Evolutionary conservation across 2,329 filamentous ascomycete genomes (phyloP), one percentile per base, ranked within the genome.

Genomic region (Hawksworthiomyces lignivorus): DNA sequence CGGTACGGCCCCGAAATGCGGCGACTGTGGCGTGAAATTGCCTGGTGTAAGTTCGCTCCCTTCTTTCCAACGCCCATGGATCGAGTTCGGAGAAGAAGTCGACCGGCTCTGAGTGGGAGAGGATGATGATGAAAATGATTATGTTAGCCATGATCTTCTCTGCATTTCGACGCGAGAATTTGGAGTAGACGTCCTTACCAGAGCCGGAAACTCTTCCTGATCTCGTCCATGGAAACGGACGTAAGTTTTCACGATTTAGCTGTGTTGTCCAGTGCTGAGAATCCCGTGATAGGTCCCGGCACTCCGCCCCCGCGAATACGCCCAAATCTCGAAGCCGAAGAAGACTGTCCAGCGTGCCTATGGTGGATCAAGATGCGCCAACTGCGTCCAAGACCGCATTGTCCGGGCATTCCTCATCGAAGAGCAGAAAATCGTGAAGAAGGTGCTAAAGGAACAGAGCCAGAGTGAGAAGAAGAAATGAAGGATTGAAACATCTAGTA

Each of bases 351-450:
- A 92, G 77, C 88, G 92, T 62, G 89, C 92, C 63, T 98, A 98
- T 70, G 89, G 92, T 69, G 92, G 92, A 64, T 96, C 89, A 62
- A 87, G 92, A 80, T 98, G 92, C 78, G 88, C 85, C 65, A 92
- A 87, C 80, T 98, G 92, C 72, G 92, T 98, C 59, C 89, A 90
- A 71, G 92, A 98, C 77, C 85, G 92, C 60, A 87, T 98, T 58
- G 87, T 96, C 37, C 87, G 92, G 60, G 92, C 92, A 53, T 98
- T 98, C 84, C 75, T 98, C 69, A 97, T 98, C 56, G 94, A 98
- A 79, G 92, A 98, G 82, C 92, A 98, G 80, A 98, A 98, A 87
- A 97, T 98, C 62, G 92, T 98, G 73, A 98, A 98, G 88, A 98
- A 98, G 87, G 92, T 98, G 62, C 81, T 97, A 68, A 96, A 96